A percentile compares a stretch with the other conserved stretches of the same genome.
phyloP scores from a whole-genome alignment of 306 rosid genomes.

The Ormosia semicastrata region DNA sequence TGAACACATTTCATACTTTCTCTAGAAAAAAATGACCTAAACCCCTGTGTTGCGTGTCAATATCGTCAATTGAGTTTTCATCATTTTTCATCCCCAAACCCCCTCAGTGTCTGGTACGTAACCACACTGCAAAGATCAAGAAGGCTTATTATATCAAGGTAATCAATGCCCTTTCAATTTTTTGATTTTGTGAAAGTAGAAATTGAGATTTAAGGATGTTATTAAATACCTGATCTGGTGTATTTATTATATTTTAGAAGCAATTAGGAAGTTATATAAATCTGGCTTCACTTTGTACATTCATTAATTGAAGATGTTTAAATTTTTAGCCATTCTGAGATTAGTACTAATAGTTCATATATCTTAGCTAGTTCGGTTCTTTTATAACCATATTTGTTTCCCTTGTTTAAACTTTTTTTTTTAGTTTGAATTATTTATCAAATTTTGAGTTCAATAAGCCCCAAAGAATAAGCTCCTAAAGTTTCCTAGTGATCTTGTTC shows the following conservation, averaged over 20 bases:
- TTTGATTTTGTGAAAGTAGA: not conserved
- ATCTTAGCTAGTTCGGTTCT: not conserved
- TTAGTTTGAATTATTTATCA: not conserved
- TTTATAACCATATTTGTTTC: not conserved
- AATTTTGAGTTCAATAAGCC: no score
- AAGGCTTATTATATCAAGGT: slow-evolving; percentile 94
- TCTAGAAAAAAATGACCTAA: no score
- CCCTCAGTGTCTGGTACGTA: no score
- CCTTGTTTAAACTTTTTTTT: not conserved
- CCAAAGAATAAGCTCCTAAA: not conserved
- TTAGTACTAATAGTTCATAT: not conserved
- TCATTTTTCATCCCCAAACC: no score
- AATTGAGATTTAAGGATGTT: not conserved
- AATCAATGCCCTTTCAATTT: not conserved
- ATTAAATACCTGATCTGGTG: not conserved
- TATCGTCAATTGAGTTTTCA: no score
- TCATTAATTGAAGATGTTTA: not conserved
- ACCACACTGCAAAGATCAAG: slow-evolving; percentile 76
- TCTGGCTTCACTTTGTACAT: not conserved
- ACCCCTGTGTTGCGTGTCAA: no score
- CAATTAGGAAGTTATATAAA: not conserved
- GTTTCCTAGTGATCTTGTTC: not conserved
- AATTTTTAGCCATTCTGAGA: slow-evolving; percentile 9
- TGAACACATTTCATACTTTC: no score
- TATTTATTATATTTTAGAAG: no score